A percentile compares a stretch with the other conserved stretches of the same genome.
phyloP scores from a whole-genome alignment of 192 early-diverging fungal species.

The Backusella circina region DNA sequence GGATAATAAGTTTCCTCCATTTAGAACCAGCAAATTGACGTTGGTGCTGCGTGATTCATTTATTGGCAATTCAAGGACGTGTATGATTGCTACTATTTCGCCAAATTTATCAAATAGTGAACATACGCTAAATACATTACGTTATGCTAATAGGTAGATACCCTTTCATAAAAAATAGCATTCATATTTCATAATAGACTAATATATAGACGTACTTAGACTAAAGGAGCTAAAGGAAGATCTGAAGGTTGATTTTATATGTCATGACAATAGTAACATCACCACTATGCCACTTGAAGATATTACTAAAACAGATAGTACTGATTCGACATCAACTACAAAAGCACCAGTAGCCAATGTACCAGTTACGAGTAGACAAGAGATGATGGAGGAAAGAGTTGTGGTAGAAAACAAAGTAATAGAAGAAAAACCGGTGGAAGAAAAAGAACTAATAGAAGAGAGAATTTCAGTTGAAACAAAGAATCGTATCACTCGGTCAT shows the following conservation, averaged over 20 bases:
- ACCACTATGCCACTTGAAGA: background rate
- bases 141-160: constrained; percentile 87
- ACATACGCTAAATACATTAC: constrained; percentile 93
- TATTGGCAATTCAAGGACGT: constrained; percentile 93
- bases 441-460: background rate
- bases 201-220: background rate
- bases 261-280: background rate
- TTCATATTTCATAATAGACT: background rate
- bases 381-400: background rate
- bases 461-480: background rate
- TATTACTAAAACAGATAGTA: background rate
- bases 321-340: background rate
- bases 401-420: background rate
- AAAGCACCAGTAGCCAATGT: background rate
- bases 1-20: constrained; percentile 90
- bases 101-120: constrained; percentile 91
- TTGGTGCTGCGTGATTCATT: constrained; percentile 93
- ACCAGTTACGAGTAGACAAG: background rate
- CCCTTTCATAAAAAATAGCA: background rate
- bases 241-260: background rate
- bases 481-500: background rate
- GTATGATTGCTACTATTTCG: constrained; percentile 97
- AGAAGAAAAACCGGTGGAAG: background rate
- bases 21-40: constrained; percentile 93
- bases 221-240: constrained; percentile 25